Evolutionary conservation across 2,329 filamentous ascomycete species (phyloP), one percentile per base, ranked within the genome.

Genomic region (Curvularia eragrostidis): DNA sequence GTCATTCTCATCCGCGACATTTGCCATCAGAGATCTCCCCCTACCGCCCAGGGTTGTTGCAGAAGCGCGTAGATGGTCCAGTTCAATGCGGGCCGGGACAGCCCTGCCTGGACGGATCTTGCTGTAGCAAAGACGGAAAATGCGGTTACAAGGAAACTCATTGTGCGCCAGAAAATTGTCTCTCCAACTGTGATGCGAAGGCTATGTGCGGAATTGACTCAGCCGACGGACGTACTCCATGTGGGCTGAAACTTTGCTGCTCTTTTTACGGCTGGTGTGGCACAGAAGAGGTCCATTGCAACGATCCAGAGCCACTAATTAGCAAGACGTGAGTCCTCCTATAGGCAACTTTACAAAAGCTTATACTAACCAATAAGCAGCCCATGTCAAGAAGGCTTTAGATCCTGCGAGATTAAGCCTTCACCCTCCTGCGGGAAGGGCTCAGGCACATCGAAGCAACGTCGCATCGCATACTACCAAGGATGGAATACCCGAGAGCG

Each of bases 141-240:
- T 63, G 60, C 43, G 60, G 60, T 12, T 61, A 41, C 52, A 58
- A 56, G 23, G 19, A 34, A 39, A 23, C 28, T 28, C 48, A 61
- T 26, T 64, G 61, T 38, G 52, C 38, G 6, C 36, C 5, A 19
- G 46, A 28, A 10, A 47, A 41, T 5, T 61, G 58, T 34, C 39
- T 48, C 24, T 59, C 59, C 24, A 62, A 58, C 30, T 59, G 59
- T 34, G 44, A 62, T n/a, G 59, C 59, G 2, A 62, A 58, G 41
- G 59, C 52, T n/a, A 62, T 62, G 59, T 62, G 46, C 18, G 46
- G 46, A 9, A 48, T 23, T 4, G 30, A 48, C 30, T 36, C 28
- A 15, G 19, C 18, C 19, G 46, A 13, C 15, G 48, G 48, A 21
- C 28, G 28, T 30, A 50, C 39, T 21, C 15, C 15, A 8, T 50